phyloP scores from a whole-genome alignment of 139 green algal genomes.

The Chlorella sorokiniana region DNA sequence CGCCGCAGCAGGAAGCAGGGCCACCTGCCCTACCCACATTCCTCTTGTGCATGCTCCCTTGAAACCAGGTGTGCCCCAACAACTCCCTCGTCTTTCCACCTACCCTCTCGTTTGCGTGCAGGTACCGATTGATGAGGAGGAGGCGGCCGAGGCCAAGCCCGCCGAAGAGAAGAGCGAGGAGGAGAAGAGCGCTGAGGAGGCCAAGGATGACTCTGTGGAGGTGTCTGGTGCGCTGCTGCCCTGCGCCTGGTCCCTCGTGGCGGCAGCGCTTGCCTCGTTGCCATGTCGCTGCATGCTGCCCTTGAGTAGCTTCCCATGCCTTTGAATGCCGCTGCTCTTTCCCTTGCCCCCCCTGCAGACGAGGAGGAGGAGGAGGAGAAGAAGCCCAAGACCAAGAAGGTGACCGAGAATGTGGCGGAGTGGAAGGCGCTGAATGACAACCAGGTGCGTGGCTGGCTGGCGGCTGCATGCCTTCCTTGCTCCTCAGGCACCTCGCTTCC shows the following conservation, averaged over 20 bases:
- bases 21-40: background rate
- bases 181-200: slow-evolving; percentile 38
- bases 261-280: background rate
- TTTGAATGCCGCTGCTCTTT: background rate
- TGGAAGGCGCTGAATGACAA: slow-evolving; percentile 97
- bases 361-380: slow-evolving; percentile 58
- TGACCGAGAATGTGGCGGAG: slow-evolving; percentile 81
- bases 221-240: slow-evolving; percentile 45
- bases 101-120: slow-evolving; percentile 42
- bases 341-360: slow-evolving; percentile 13
- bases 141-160: slow-evolving; percentile 40
- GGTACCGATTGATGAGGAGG: slow-evolving; percentile 68
- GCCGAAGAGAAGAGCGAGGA: slow-evolving; percentile 49
- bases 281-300: background rate
- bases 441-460: slow-evolving; percentile 52
- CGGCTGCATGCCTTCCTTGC: background rate
- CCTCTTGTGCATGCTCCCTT: background rate
- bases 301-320: background rate
- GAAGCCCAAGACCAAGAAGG: slow-evolving; percentile 77
- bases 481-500: too few species aligned
- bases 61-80: too few species aligned
- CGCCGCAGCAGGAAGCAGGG: background rate
- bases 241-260: background rate
- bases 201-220: slow-evolving; percentile 49
- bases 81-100: too few species aligned